Base-by-base conservation (phyloP, 73 alveolate species). In the Paramecium sexaurelia region DNA sequence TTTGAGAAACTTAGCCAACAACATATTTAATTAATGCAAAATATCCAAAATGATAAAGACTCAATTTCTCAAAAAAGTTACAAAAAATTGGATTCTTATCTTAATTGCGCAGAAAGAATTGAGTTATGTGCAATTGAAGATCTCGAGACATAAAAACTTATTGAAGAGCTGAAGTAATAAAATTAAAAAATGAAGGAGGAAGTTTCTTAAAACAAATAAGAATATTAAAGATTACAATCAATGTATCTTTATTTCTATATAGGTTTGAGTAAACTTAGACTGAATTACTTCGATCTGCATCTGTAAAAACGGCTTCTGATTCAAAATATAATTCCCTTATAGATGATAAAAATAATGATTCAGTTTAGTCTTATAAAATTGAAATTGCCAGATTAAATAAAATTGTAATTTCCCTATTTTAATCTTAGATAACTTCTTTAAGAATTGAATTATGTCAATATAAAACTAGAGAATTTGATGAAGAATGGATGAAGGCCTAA, bases 331-430 rank as follows among this genome's bases (percentile, higher is more conserved):
- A 26, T 32, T 61, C 41, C 7, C 67, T 17, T 51, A 19, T 61
- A 11, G 83, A 61, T 61, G 83, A 61, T 11, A 22, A 61, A 61
- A 61, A 9, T 61, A 61, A 61, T 32, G 83, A 61, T 29, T 61
- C 83, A 7, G 26, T 61, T 61, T 32, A 61, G 26, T 61, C 83
- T 2, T 61, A 61, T 61, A 61, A 61, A 61, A 29, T 9, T 29
- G 41, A 61, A 61, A 61, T 61, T 61, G 43, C 47, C 20, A 61
- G 83, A 61, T 61, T 61, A 61, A 61, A 61, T 61, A 61, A 61
- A 61, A 61, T 61, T 8, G 83, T 61, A 22, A 29, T 26, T 29
- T 22, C 9, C 3, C 19, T 19, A 15, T 19, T 0, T 22, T 29
- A 1, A 61, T 26, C 7, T 3, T 51, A 61, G 83, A 20, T 61